Conservation (phyloP, 1,139 yeast species). For the Wickerhamomyces sp. region DNA sequence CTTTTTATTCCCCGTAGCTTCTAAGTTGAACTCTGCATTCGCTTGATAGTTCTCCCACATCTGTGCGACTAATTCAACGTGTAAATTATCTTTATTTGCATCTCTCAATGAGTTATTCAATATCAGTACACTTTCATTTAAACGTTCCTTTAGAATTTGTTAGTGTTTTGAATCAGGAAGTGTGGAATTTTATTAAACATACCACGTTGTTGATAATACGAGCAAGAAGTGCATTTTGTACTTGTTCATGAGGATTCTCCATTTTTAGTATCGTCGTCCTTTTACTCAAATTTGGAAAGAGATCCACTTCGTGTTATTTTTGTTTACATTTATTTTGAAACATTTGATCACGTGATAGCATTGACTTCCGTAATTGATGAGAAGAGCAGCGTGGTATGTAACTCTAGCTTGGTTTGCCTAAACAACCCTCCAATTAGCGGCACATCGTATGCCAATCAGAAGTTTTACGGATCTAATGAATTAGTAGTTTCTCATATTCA, state of each 20-base stretch:
- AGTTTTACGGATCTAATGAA: too few species aligned
- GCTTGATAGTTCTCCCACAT: constrained; percentile 80
- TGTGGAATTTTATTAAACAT: constrained; percentile 26
- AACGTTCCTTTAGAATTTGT: constrained; percentile 41
- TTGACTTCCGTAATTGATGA: too few species aligned
- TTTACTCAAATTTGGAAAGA: too few species aligned
- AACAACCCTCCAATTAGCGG: too few species aligned
- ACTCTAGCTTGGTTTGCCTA: too few species aligned
- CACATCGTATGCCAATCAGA: too few species aligned
- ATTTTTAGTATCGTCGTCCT: constrained; percentile 35
- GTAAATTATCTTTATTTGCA: constrained; percentile 61
- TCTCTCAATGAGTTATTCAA: constrained; percentile 59
- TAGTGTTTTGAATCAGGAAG: constrained; percentile 4
- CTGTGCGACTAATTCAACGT: constrained; percentile 68
- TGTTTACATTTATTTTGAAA: too few species aligned
- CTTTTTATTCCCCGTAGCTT: constrained; percentile 61
- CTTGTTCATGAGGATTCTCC: constrained; percentile 91
- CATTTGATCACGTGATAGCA: too few species aligned
- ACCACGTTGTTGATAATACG: constrained; percentile 76
- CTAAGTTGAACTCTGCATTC: constrained; percentile 66
- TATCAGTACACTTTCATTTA: constrained; percentile 65
- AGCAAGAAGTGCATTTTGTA: constrained; percentile 70
- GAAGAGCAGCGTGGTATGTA: too few species aligned
- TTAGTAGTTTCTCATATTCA: too few species aligned
- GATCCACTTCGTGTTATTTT: too few species aligned